Percentiles rank a stretch among this genome's conserved stretches.
Evolutionary conservation across 2,329 filamentous ascomycete species (phyloP).

Genomic region (Fusarium sp.): DNA sequence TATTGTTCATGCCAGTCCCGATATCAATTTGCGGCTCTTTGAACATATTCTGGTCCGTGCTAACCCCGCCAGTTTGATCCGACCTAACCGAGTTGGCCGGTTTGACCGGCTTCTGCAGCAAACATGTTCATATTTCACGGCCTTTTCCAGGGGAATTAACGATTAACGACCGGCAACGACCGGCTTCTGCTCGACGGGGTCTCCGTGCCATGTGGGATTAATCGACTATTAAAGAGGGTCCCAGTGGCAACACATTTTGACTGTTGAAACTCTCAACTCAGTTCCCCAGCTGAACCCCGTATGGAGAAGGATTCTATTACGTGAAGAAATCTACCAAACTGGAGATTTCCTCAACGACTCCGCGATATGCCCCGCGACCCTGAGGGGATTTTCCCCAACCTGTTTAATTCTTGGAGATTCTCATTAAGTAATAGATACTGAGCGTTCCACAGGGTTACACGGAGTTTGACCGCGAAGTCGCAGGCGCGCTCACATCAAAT

Average conservation of each 20-base stretch:
- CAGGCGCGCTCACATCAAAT: not conserved
- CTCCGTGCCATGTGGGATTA: conserved; percentile 24
- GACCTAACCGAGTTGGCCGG: conserved; percentile 44
- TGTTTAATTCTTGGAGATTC: conserved; percentile 10
- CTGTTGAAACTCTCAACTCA: conserved; percentile 9
- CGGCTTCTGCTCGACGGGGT: conserved; percentile 23
- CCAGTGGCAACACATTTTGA: conserved; percentile 15
- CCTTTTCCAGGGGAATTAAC: conserved; percentile 5
- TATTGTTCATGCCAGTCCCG: conserved; percentile 29
- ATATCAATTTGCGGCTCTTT: conserved; percentile 31
- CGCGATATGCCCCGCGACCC: conserved; percentile 34
- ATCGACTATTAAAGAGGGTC: conserved; percentile 26
- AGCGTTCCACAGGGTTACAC: not conserved
- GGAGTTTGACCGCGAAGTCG: conserved; percentile 9
- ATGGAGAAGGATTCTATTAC: conserved; percentile 34
- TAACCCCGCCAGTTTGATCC: conserved; percentile 28
- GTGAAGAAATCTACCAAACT: conserved; percentile 32
- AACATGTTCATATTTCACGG: not conserved
- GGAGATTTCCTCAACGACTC: conserved; percentile 12
- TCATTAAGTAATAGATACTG: conserved; percentile 28
- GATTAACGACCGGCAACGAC: conserved; percentile 36
- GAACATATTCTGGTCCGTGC: conserved; percentile 36
- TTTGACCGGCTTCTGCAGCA: conserved; percentile 23
- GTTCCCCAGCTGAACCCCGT: conserved; percentile 21
- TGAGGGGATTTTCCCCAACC: conserved; percentile 28